These are phyloP conservation scores for Barnettozyma californica DNA, from an alignment of 805 yeast species.

Conservation along the genomic window DNA sequence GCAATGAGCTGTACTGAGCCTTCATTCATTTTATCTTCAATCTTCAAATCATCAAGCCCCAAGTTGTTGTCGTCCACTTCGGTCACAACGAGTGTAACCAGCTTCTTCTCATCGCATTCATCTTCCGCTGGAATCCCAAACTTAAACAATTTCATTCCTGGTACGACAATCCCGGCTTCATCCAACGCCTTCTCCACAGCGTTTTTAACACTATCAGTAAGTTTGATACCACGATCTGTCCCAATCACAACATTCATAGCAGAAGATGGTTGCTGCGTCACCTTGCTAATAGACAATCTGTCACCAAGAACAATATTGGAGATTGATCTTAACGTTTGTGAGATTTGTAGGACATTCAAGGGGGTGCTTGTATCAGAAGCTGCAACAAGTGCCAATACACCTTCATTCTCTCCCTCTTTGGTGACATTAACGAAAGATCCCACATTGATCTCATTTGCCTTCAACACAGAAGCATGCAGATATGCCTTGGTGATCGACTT, in stretches of 20 bases:
- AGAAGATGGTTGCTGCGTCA: slow-evolving; percentile 43
- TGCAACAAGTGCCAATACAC: slow-evolving; percentile 39
- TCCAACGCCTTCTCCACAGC: slow-evolving; percentile 38
- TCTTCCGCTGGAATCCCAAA: slow-evolving; percentile 16
- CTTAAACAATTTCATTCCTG: slow-evolving; percentile 40
- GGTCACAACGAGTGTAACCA: slow-evolving; percentile 17
- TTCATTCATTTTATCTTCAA: slow-evolving; percentile 9
- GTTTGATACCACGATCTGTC: slow-evolving; percentile 16
- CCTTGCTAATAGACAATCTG: slow-evolving; percentile 42
- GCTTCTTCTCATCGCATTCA: slow-evolving; percentile 16
- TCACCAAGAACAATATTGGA: slow-evolving; percentile 46
- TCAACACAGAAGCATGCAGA: slow-evolving; percentile 39
- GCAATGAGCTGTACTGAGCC: slow-evolving; percentile 29
- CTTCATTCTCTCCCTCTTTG: slow-evolving; percentile 39
- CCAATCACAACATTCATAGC: slow-evolving; percentile 35
- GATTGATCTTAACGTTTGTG: slow-evolving; percentile 38
- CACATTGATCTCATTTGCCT: slow-evolving; percentile 38
- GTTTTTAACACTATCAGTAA: slow-evolving; percentile 25
- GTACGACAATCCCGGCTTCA: slow-evolving; percentile 56
- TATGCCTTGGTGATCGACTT: slow-evolving; percentile 34
- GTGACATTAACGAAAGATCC: slow-evolving; percentile 44
- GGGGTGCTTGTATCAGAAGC: slow-evolving; percentile 31
- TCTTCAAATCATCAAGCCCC: slow-evolving; percentile 25
- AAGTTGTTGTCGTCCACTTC: slow-evolving; percentile 30
- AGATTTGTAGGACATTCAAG: slow-evolving; percentile 41